Evolutionary conservation across 2,329 filamentous ascomycete genomes (phyloP).

Genomic region (Nothopassalora personata): DNA sequence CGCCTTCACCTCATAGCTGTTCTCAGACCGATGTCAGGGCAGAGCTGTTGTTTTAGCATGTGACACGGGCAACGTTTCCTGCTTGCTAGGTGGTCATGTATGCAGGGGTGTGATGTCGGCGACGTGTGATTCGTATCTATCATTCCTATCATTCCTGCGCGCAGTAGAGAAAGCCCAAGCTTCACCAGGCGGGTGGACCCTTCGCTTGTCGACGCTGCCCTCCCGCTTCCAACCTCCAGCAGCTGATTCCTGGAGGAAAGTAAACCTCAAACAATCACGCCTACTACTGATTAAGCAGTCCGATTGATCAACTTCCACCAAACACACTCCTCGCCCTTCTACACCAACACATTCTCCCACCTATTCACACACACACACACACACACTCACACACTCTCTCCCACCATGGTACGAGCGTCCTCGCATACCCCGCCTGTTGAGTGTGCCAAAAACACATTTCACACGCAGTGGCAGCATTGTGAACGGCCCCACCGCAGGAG

Average conservation of each 20-base stretch:
- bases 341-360: not conserved
- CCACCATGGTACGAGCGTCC: conserved; percentile 26
- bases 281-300: not conserved
- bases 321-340: not conserved
- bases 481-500: not conserved
- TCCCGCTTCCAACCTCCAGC: not conserved
- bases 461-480: conserved; percentile 4
- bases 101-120: not conserved
- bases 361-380: not conserved
- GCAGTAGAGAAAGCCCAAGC: not conserved
- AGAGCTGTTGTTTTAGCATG: conserved; percentile 1
- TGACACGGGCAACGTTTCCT: not conserved
- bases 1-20: not conserved
- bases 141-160: too few relatives aligned
- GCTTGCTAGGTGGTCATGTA: not conserved
- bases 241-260: not conserved
- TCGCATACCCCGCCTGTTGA: conserved; percentile 19
- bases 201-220: not conserved
- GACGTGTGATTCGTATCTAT: not conserved
- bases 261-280: not conserved
- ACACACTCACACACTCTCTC: conserved; percentile 4
- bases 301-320: not conserved
- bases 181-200: not conserved
- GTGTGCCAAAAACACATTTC: conserved; percentile 4
- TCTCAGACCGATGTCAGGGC: not conserved